Conservation (phyloP, 1,284 basidiomycete genomes). For the Sphagnurus paluster region DNA sequence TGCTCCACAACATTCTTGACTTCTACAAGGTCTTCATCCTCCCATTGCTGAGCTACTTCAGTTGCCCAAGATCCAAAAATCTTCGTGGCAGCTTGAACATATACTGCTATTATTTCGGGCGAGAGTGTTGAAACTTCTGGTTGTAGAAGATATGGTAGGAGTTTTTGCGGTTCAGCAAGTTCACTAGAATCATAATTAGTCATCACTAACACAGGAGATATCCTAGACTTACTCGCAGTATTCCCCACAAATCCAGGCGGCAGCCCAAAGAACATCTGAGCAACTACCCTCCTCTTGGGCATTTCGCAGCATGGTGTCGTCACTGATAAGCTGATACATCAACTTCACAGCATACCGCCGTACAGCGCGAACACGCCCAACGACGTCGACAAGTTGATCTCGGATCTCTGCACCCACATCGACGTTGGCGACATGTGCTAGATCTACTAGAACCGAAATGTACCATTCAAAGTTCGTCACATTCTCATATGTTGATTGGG, state of each 20-base stretch:
- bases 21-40: conserved; percentile 62
- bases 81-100: conserved; percentile 84
- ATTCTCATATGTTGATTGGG: conserved; percentile 82
- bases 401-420: conserved; percentile 75
- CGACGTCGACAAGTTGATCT: conserved; percentile 86
- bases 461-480: conserved; percentile 97
- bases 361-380: conserved; percentile 77
- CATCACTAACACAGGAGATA: conserved; percentile 5
- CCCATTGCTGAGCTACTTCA: conserved; percentile 75
- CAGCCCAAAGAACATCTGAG: conserved; percentile 85
- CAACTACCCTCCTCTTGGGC: conserved; percentile 65
- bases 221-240: conserved; percentile 63
- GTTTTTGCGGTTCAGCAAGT: conserved; percentile 67
- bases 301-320: conserved; percentile 70
- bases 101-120: conserved; percentile 68
- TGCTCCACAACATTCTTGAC: conserved; percentile 62
- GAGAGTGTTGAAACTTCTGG: conserved; percentile 53
- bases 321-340: conserved; percentile 78
- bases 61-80: conserved; percentile 86
- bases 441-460: conserved; percentile 87
- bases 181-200: conserved; percentile 44
- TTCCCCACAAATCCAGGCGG: conserved; percentile 95
- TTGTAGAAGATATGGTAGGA: conserved; percentile 69
- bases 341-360: conserved; percentile 80
- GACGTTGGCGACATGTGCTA: conserved; percentile 83